Conservation (phyloP, 768 basidiomycete genomes). For the Tricholoma saponaceum region DNA sequence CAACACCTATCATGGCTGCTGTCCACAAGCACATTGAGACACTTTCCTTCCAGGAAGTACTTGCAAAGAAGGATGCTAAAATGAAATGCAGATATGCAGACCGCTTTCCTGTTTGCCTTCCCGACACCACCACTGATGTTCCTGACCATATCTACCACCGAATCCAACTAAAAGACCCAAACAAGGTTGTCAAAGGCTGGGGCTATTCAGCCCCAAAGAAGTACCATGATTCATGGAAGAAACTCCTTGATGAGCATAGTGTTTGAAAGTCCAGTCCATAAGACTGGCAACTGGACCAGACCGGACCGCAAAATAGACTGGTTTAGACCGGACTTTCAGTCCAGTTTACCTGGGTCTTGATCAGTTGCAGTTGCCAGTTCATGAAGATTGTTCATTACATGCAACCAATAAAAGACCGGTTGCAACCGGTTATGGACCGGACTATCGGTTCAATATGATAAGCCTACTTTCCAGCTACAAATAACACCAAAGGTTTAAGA, state of each 20-base stretch:
- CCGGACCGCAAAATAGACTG: too few relatives aligned
- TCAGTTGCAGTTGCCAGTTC: too few relatives aligned
- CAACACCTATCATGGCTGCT: constrained; percentile 9
- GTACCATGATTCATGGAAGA: constrained; percentile 26
- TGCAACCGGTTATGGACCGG: too few relatives aligned
- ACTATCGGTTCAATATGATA: too few relatives aligned
- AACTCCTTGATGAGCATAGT: constrained; percentile 28
- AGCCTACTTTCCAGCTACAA: too few relatives aligned
- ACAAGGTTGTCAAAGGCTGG: constrained; percentile 16
- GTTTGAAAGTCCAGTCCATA: too few relatives aligned
- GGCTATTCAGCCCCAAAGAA: constrained; percentile 28
- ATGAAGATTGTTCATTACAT: too few relatives aligned
- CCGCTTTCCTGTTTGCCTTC: constrained; percentile 15
- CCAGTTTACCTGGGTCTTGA: too few relatives aligned
- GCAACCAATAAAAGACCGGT: too few relatives aligned
- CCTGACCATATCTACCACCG: constrained; percentile 20
- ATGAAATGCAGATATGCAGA: constrained; percentile 1
- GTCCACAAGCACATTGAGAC: constrained; percentile 11
- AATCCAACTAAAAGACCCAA: constrained; percentile 24
- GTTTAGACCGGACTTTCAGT: too few relatives aligned
- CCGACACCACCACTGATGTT: constrained; percentile 9
- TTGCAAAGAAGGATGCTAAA: background rate
- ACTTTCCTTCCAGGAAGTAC: constrained; percentile 20
- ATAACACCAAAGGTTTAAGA: too few relatives aligned
- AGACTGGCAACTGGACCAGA: too few relatives aligned